Evolutionary conservation across 495 filamentous ascomycete genomes (phyloP), one percentile per base, ranked within the genome.

Genomic region (Penicillium soppii): DNA sequence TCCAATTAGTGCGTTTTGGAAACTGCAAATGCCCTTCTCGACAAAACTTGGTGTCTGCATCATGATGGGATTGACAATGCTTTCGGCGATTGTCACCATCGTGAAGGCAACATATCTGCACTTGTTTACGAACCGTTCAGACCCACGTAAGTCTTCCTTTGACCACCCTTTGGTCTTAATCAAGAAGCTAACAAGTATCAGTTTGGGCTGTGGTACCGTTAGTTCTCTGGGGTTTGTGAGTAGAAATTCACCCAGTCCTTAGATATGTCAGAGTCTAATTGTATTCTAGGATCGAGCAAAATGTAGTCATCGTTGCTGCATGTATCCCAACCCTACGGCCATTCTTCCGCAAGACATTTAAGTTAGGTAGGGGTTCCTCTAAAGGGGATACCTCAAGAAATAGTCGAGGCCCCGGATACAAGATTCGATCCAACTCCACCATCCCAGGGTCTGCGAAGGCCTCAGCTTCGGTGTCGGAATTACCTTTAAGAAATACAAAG

Each of bases 251-350:
- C 27, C 16, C 22, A 15, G 37, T 10, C 1, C 12, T 3, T n/a
- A n/a, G 3, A 23, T 15, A 41, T n/a, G 30, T 6, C 13, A 4
- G 25, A 26, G 27, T 13, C 8, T 35, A 5, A 30, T n/a, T n/a
- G n/a, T n/a, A 4, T 47, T 27, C 37, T 38, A 57, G 54, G 16
- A 52, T 56, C 23, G 61, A 60, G 43, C 40, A 47, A 52, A 63
- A 70, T 23, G 57, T 68, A 15, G 67, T 70, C 47, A 63, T 70
- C 36, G 56, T 70, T 19, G 67, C 67, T 7, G 64, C 67, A 6
- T 70, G 67, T 47, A 61, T 69, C 15, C 67, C 67, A n/a, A 65
- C 63, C 8, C 51, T 70, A 3, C 65, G 56, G 12, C 67, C 67
- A 1, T 58, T 69, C 15, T 58, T 67, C 46, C 59, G 59, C 46